phyloP scores from a whole-genome alignment of 2,329 filamentous ascomycete species.

The Diplodia sapinea region DNA sequence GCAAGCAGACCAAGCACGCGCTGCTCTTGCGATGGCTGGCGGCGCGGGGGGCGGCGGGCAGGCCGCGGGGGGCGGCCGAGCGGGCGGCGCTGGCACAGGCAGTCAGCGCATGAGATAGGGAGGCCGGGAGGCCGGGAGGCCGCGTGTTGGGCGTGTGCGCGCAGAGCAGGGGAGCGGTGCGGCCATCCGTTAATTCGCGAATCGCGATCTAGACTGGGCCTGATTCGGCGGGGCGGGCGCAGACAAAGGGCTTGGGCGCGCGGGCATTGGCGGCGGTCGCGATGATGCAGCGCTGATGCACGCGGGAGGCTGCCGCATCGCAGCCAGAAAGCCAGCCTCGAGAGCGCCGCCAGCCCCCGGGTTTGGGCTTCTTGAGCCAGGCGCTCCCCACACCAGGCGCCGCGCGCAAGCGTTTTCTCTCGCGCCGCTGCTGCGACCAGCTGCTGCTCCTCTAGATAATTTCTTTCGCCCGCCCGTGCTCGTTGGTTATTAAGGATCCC shows the following conservation, averaged over 20 bases:
- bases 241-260: not conserved
- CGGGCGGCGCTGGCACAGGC: slow-evolving; percentile 7
- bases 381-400: not conserved
- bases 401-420: not conserved
- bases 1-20: slow-evolving; percentile 73
- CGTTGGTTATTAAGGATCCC: slow-evolving; percentile 31
- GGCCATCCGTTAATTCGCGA: slow-evolving; percentile 24
- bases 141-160: slow-evolving; percentile 17
- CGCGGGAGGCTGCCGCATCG: slow-evolving; percentile 19
- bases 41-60: not conserved
- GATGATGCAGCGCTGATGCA: slow-evolving; percentile 23
- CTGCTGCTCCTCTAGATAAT: slow-evolving; percentile 25
- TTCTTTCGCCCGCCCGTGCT: slow-evolving; percentile 28
- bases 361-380: not conserved
- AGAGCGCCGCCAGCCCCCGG: slow-evolving; percentile 23
- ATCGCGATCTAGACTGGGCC: slow-evolving; percentile 27
- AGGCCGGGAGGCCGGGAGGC: slow-evolving; percentile 10
- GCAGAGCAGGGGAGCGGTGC: not conserved
- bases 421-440: not conserved
- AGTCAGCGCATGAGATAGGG: slow-evolving; percentile 23
- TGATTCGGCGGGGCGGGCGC: slow-evolving; percentile 9
- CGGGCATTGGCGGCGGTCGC: not conserved
- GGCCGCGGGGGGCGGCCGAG: slow-evolving; percentile 16
- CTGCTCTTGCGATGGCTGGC: slow-evolving; percentile 72
- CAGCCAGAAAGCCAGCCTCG: slow-evolving; percentile 16